phyloP scores from a whole-genome alignment of 2,329 filamentous ascomycete species.

The Epichloe sylvatica region DNA sequence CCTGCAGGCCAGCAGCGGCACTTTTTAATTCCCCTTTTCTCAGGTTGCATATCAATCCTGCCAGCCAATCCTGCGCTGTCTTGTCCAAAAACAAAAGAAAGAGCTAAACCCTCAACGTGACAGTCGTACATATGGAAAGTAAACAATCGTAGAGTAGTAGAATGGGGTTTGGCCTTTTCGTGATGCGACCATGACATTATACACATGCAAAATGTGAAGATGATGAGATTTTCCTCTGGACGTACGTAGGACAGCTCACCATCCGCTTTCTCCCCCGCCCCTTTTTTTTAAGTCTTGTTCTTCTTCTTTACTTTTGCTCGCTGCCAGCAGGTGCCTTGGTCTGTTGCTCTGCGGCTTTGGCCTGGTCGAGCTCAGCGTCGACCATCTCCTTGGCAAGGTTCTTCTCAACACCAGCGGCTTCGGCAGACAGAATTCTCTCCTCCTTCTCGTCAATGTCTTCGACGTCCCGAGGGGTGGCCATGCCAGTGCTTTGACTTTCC shows the following conservation, averaged over 20 bases:
- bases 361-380: conserved; percentile 38
- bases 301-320: conserved; percentile 1
- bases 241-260: background rate
- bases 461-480: conserved; percentile 65
- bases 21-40: background rate
- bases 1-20: background rate
- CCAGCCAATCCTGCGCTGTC: background rate
- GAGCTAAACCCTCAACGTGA: background rate
- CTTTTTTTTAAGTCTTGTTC: background rate
- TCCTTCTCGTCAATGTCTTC: conserved; percentile 95
- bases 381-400: conserved; percentile 39
- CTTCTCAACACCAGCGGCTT: conserved; percentile 32
- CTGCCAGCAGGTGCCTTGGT: conserved; percentile 8
- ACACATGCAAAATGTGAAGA: background rate
- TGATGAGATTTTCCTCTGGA: background rate
- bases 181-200: background rate
- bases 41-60: conserved; percentile 1
- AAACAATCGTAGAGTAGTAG: conserved; percentile 13
- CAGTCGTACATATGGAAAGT: conserved; percentile 12
- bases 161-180: background rate
- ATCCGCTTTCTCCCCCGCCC: background rate
- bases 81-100: background rate
- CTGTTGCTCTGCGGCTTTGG: conserved; percentile 16
- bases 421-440: conserved; percentile 44
- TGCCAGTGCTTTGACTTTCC: conserved; percentile 60